Evolutionary conservation across 2,329 filamentous ascomycete genomes (phyloP).

Genomic region (Fusarium armeniacum): DNA sequence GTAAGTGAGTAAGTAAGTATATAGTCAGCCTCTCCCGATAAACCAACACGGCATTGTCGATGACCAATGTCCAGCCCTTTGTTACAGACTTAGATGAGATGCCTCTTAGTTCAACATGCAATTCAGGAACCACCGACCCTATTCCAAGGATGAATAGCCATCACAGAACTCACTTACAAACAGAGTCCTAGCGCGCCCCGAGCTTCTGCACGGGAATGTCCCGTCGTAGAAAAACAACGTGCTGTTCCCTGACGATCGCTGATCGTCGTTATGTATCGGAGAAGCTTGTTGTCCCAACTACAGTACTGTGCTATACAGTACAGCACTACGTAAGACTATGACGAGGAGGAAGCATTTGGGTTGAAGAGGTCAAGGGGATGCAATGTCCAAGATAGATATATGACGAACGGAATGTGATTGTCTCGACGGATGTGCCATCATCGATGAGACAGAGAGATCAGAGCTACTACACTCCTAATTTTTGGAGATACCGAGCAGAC

Average conservation of each 20-base stretch:
- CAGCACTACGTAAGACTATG: slow-evolving; percentile 5
- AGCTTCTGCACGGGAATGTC: slow-evolving; percentile 15
- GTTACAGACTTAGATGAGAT: slow-evolving; percentile 22
- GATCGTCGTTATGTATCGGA: slow-evolving; percentile 25
- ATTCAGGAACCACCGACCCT: slow-evolving; percentile 27
- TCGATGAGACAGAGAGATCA: slow-evolving; percentile 42
- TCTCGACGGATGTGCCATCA: slow-evolving; percentile 39
- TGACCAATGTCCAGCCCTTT: slow-evolving; percentile 9
- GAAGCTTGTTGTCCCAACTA: slow-evolving; percentile 37
- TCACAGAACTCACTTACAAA: slow-evolving; percentile 30
- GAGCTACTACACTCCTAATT: slow-evolving; percentile 9
- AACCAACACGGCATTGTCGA: background rate
- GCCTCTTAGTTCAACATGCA: slow-evolving; percentile 19
- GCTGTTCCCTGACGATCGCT: slow-evolving; percentile 38
- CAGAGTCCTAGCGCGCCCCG: slow-evolving; percentile 16
- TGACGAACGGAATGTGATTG: slow-evolving; percentile 47
- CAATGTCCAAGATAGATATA: background rate
- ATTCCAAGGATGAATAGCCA: background rate
- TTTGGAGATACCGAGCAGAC: background rate
- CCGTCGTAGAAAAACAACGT: slow-evolving; percentile 31
- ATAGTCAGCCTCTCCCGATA: background rate
- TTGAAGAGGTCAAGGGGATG: slow-evolving; percentile 7
- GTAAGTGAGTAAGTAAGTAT: no score
- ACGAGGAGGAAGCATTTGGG: slow-evolving; percentile 18
- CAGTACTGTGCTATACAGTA: background rate